These are phyloP conservation scores for Nakazawaea wyomingensis DNA, from an alignment of 805 yeast genomes.

Conservation along the genomic window DNA sequence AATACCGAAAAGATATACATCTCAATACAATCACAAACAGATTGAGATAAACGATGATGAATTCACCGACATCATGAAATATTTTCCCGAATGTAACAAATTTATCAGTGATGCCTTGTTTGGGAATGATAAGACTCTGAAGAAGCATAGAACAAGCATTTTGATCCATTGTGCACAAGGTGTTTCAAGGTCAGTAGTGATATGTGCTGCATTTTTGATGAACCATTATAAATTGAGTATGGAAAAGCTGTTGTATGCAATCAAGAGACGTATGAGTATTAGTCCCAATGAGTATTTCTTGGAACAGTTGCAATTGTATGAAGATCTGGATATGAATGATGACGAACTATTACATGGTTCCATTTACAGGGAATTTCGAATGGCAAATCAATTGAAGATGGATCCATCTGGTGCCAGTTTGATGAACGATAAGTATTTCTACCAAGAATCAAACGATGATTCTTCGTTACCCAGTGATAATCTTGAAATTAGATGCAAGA, in stretches of 20 bases:
- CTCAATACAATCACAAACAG: constrained; percentile 48
- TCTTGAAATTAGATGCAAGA: constrained; percentile 63
- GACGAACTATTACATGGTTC: constrained; percentile 19
- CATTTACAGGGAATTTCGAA: constrained; percentile 38
- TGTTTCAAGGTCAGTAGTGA: constrained; percentile 41
- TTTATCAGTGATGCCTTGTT: constrained; percentile 66
- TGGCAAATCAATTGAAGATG: constrained; percentile 28
- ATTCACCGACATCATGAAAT: constrained; percentile 57
- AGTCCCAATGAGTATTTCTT: constrained; percentile 73
- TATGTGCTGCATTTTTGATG: constrained; percentile 46
- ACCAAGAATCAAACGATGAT: constrained; percentile 1
- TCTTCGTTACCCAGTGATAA: constrained; percentile 15
- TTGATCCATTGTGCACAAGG: constrained; percentile 52
- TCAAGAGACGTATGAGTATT: constrained; percentile 57
- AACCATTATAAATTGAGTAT: constrained; percentile 47
- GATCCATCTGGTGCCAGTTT: constrained; percentile 40
- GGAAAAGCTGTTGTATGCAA: constrained; percentile 67
- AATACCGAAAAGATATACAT: constrained; percentile 44
- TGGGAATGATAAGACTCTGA: constrained; percentile 27
- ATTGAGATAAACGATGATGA: constrained; percentile 72
- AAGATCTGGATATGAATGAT: constrained; percentile 36
- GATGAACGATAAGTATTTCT: constrained; percentile 22
- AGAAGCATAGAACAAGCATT: constrained; percentile 37
- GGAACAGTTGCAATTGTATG: constrained; percentile 65
- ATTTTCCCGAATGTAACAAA: constrained; percentile 53